phyloP scores from a whole-genome alignment of 2,329 filamentous ascomycete genomes.

The Dothistroma pini region DNA sequence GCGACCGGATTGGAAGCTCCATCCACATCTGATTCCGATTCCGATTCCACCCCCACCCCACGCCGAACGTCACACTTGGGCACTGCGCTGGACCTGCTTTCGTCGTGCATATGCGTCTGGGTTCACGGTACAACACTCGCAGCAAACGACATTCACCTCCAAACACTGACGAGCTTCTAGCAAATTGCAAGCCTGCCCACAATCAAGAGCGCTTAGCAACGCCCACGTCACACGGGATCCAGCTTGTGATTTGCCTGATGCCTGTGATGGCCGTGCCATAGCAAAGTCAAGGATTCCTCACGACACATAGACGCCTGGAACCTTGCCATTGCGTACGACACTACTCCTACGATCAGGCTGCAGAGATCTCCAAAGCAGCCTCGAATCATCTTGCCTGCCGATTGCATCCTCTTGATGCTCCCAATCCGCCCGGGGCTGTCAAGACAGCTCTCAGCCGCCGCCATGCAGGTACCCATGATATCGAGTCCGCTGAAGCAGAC shows the following conservation, averaged over 20 bases:
- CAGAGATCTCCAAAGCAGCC: neutral
- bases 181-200: neutral
- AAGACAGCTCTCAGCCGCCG: conserved; percentile 40
- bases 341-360: neutral
- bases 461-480: conserved; percentile 91
- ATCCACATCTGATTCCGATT: no score
- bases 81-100: neutral
- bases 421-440: conserved; percentile 35
- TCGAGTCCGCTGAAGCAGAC: conserved; percentile 88
- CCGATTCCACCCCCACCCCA: neutral
- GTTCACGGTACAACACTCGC: neutral
- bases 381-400: neutral
- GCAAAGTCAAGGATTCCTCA: neutral
- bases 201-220: neutral
- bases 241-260: neutral
- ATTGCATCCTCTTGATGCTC: conserved; percentile 35
- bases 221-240: neutral
- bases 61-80: conserved; percentile 4
- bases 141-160: neutral
- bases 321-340: neutral
- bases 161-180: neutral
- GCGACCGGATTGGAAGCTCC: no score
- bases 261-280: neutral
- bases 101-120: neutral
- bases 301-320: neutral